These are phyloP conservation scores for Cytidiella melzeri DNA, from an alignment of 768 basidiomycete species.

Conservation along the genomic window DNA sequence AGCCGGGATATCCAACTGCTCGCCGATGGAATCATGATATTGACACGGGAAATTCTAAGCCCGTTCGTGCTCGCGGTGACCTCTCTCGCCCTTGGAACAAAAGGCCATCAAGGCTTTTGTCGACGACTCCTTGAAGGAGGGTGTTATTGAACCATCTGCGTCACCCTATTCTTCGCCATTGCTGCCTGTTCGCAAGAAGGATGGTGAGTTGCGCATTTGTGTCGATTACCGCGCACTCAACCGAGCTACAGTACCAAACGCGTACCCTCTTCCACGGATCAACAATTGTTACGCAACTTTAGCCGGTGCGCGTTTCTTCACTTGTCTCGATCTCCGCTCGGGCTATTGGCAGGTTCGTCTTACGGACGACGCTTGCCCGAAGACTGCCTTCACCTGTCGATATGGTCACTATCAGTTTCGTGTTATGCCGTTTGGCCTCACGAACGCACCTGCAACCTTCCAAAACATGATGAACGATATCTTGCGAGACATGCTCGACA, in stretches of 20 bases:
- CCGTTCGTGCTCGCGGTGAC: conserved; percentile 27
- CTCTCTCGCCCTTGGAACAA: conserved; percentile 27
- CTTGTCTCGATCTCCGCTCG: no score
- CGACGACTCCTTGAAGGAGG: conserved; percentile 29
- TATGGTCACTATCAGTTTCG: no score
- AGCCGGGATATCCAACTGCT: no score
- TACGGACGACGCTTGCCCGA: conserved; percentile 29
- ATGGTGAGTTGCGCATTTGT: no score
- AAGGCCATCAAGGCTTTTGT: conserved; percentile 30
- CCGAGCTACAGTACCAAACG: conserved; percentile 27
- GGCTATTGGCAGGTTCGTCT: no score
- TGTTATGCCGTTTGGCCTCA: no score
- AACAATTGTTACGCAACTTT: conserved; percentile 23
- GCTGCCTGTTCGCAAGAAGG: conserved; percentile 25
- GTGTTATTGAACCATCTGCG: conserved; percentile 24
- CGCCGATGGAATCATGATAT: no score
- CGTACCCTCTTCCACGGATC: conserved; percentile 29
- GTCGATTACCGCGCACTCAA: no score
- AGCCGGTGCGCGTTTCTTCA: conserved; percentile 17
- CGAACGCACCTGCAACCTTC: no score
- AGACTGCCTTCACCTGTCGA: no score
- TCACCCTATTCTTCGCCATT: conserved; percentile 22
- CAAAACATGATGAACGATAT: no score
- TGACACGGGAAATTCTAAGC: conserved; percentile 1
- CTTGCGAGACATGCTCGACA: conserved; percentile 30